Base-by-base conservation (phyloP, 2,329 filamentous ascomycete species). In the Cordyceps javanica region DNA sequence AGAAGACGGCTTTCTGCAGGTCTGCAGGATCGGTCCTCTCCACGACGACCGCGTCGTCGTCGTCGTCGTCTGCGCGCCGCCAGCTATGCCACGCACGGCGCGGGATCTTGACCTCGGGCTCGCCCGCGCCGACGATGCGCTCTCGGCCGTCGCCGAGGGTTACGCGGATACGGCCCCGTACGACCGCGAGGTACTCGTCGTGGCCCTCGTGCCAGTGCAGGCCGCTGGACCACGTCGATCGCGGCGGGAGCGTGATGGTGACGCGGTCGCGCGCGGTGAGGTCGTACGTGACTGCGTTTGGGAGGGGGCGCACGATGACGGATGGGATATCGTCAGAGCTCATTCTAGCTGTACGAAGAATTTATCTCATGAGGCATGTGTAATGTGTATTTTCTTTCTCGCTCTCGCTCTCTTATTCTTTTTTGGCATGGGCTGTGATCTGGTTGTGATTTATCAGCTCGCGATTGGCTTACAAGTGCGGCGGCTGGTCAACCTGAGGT, bases 171-270 rank as follows among this genome's bases (percentile, higher is more conserved):
- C 66, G 65, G 13, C 75, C 77, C 39, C 65, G 67, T 28, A 77
- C 19, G 8, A 80, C 69, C 19, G 66, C 72, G 9, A 81, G 67
- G 61, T 74, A 76, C 61, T 80, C 78, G 3, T 70, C 73, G 61
- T 80, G 77, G 2, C 62, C 63, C 55, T 73, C 72, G 60, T 81
- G 78, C 73, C 76, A 81, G 62, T 81, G 78, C 10, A 77, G 67
- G 1, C 75, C 76, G 41, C 74, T 77, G 9, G 74, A 73, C 78
- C 78, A 81, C 3, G 66, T 67, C 1, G 77, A 80, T 9, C 64
- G 60, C 0, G 60, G 54, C 0, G 77, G 77, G 0, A 80, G 69
- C 1, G 71, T 72, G 53, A 80, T 77, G 6, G 70, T 75, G 11
- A 76, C 73, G 32, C 71, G 66, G 36, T 66, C 66, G 1, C 64